Evolutionary conservation across 2,329 filamentous ascomycete species (phyloP).

Genomic region (Rhynchosporium graminicola): DNA sequence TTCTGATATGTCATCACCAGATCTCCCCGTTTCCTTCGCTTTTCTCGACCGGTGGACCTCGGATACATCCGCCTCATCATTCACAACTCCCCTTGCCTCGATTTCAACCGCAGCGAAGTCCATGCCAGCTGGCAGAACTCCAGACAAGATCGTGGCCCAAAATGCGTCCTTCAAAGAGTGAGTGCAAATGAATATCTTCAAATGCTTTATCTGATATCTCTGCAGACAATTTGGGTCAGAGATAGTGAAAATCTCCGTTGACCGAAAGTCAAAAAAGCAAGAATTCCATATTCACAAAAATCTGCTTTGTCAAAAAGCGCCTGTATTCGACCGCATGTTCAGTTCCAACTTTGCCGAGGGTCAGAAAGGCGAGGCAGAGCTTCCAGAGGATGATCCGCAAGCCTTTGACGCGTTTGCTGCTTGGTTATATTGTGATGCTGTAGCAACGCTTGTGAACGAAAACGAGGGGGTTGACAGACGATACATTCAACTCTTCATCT

Average conservation of each 20-base stretch:
- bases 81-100: background rate
- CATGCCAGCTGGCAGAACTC: background rate
- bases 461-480: background rate
- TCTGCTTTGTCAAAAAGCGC: slow-evolving; percentile 19
- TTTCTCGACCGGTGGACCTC: background rate
- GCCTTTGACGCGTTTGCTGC: slow-evolving; percentile 23
- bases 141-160: background rate
- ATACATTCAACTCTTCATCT: background rate
- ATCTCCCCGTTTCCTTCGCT: background rate
- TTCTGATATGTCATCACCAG: background rate
- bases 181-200: background rate
- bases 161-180: slow-evolving; percentile 1
- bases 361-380: slow-evolving; percentile 12
- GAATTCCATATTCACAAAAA: slow-evolving; percentile 27
- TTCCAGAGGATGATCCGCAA: slow-evolving; percentile 26
- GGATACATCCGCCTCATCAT: background rate
- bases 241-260: slow-evolving; percentile 21
- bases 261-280: background rate
- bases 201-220: background rate
- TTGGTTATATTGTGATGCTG: slow-evolving; percentile 24
- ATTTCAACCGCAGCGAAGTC: background rate
- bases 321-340: slow-evolving; percentile 29
- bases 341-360: slow-evolving; percentile 25
- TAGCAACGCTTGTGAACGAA: background rate
- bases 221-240: slow-evolving; percentile 17